Conservation (phyloP, 2,329 filamentous ascomycete genomes). For the Penicillium corylophilum region DNA sequence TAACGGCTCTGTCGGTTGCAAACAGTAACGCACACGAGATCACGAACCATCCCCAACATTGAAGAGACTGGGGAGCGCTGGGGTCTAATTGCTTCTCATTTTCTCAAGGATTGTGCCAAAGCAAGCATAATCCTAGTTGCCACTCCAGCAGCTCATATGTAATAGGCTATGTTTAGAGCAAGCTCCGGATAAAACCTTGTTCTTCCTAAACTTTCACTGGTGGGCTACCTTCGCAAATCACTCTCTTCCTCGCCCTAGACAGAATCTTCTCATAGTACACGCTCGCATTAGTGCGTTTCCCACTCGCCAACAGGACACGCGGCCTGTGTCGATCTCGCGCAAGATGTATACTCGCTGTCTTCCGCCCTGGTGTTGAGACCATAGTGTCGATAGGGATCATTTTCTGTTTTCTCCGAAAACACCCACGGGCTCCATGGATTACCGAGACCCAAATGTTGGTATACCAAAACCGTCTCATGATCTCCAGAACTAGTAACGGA, state of each 20-base stretch:
- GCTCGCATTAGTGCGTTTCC: not conserved
- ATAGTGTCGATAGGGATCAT: not conserved
- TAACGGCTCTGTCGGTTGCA: too few relatives aligned
- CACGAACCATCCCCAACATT: too few relatives aligned
- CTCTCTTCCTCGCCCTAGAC: not conserved
- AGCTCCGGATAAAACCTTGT: too few relatives aligned
- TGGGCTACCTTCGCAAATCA: too few relatives aligned
- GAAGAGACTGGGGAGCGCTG: too few relatives aligned
- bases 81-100: too few relatives aligned
- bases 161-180: too few relatives aligned
- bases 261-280: not conserved
- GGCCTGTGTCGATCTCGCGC: not conserved
- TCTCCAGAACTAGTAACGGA: not conserved
- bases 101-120: too few relatives aligned
- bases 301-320: not conserved
- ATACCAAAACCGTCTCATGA: not conserved
- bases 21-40: too few relatives aligned
- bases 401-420: not conserved
- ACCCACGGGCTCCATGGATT: not conserved
- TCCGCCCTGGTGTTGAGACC: not conserved
- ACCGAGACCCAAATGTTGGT: not conserved
- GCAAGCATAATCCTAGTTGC: too few relatives aligned
- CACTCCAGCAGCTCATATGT: too few relatives aligned
- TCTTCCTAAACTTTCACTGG: too few relatives aligned
- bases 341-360: not conserved